Base-by-base conservation (phyloP, 768 basidiomycete species). In the Termitomyces sp. region DNA sequence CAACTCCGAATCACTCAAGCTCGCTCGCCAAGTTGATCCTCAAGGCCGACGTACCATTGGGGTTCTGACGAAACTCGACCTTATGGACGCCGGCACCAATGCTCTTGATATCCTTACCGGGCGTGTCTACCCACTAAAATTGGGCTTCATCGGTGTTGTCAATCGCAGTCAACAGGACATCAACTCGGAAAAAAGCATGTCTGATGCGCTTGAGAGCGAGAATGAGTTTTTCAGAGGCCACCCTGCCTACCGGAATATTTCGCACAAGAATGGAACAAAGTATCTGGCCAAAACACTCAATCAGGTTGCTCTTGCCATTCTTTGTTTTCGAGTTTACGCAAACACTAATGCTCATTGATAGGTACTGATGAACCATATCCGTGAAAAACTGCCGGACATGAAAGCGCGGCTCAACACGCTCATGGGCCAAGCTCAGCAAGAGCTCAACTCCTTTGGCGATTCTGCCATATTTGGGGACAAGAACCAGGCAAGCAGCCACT, bases 1-100 rank as follows among this genome's bases (percentile, higher is more conserved):
- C 67, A 99, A 98, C 70, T 98, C 97, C 0, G 97, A 98, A 70
- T 89, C 97, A 2, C 83, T 99, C 58, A 98, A 98, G 70, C 87
- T 99, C 35, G 97, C 96, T 11, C 89, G 97, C 44, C 84, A 86
- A 11, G 94, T 98, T 46, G 97, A 99, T 66, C 91, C 96, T 0
- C 93, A 97, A 71, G 95, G 96, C 11, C 85, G 97, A 30, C 85
- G 97, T 30, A 99, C 97, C 12, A 93, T 98, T 55, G 97, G 97
- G 50, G 90, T 99, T 19, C 79, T 99, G 50, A 96, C 96, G 14
- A 99, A 99, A 72, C 83, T 98, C 34, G 97, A 99, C 73, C 81
- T 99, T 45, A 99, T 99, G 97, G 97, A 98, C 65, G 95, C 95
- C 6, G 97, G 97, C 28, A 99, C 97, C 35, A 98, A 99, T 69